phyloP scores from a whole-genome alignment of 2,329 filamentous ascomycete genomes.

The Trichocomaceae sp. region DNA sequence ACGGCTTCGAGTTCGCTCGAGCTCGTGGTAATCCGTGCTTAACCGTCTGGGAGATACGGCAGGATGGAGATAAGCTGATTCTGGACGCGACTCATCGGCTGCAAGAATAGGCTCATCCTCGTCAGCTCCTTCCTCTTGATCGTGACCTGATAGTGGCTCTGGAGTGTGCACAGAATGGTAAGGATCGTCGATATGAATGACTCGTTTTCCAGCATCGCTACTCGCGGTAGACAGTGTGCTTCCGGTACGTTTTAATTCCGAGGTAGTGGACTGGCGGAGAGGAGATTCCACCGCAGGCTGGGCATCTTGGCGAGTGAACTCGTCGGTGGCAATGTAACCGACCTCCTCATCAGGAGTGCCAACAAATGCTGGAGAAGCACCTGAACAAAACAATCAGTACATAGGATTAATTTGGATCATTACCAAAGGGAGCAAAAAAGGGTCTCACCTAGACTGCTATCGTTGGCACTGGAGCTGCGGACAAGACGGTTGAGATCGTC shows the following conservation, averaged over 20 bases:
- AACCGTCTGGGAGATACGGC: conserved; percentile 69
- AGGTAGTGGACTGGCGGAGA: conserved; percentile 44
- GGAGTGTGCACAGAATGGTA: conserved; percentile 38
- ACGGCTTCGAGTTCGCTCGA: conserved; percentile 37
- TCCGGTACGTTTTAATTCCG: conserved; percentile 38
- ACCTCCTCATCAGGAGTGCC: conserved; percentile 86
- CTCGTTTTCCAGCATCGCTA: conserved; percentile 24
- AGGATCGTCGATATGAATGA: conserved; percentile 73
- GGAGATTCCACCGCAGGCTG: conserved; percentile 47
- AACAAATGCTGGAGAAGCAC: conserved; percentile 54
- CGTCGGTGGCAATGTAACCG: conserved; percentile 78
- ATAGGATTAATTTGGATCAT: conserved; percentile 1
- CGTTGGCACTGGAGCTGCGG: conserved; percentile 54
- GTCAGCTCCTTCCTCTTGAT: conserved; percentile 45
- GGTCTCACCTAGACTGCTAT: conserved; percentile 47
- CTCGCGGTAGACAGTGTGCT: conserved; percentile 15
- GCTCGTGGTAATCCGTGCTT: conserved; percentile 46
- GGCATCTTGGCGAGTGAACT: conserved; percentile 64
- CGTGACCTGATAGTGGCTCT: conserved; percentile 38
- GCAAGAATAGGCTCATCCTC: conserved; percentile 76
- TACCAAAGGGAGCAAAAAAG: conserved; percentile 4
- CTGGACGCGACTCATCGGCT: conserved; percentile 71
- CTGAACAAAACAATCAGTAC: conserved; percentile 40
- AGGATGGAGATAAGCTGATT: conserved; percentile 63
- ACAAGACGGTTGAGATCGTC: conserved; percentile 89